Evolutionary conservation across 2,329 filamentous ascomycete genomes (phyloP), one percentile per base, ranked within the genome.

Genomic region (Septoria linicola): DNA sequence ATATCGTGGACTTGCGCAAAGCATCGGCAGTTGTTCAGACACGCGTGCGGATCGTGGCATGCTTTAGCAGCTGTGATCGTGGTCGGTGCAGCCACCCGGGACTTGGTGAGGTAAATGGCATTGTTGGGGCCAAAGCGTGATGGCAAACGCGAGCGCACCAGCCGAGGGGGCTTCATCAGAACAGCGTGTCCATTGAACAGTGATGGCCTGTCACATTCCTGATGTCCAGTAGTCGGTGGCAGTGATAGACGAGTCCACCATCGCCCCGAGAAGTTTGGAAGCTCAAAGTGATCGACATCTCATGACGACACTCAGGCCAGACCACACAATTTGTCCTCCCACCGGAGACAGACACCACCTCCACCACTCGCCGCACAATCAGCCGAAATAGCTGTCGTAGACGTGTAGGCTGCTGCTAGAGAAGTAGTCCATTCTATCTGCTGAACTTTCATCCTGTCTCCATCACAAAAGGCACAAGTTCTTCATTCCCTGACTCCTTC

Each of bases 71-170:
- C 27, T 31, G 42, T 36, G n/a, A 41, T 25, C 19, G 43, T 32
- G n/a, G 43, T n/a, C 14, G n/a, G 37, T 34, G 30, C n/a, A n/a
- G n/a, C n/a, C n/a, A n/a, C n/a, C n/a, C n/a, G n/a, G n/a, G 45
- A 27, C n/a, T 32, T 30, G 21, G 37, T 31, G 37, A 46, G 41
- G 41, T 53, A 35, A 8, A 41, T 34, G 40, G 52, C 34, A 41
- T 48, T 51, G 43, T 40, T 44, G 31, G 53, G 34, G 35, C 36
- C 51, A 59, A 70, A 68, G 65, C 66, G 68, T 60, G 67, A 72
- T 62, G 69, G 71, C 54, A 70, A 68, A 59, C 73, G 71, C 65
- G 70, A 70, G 67, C 73, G 73, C 73, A 75, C 74, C 66, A 71
- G 69, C 68, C 71, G 66, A 65, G 62, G 66, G 67, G 57, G 46